A percentile compares a stretch with the other conserved stretches of the same genome.
phyloP scores from a whole-genome alignment of 1,139 yeast genomes.

The Yamadazyma triangularis region DNA sequence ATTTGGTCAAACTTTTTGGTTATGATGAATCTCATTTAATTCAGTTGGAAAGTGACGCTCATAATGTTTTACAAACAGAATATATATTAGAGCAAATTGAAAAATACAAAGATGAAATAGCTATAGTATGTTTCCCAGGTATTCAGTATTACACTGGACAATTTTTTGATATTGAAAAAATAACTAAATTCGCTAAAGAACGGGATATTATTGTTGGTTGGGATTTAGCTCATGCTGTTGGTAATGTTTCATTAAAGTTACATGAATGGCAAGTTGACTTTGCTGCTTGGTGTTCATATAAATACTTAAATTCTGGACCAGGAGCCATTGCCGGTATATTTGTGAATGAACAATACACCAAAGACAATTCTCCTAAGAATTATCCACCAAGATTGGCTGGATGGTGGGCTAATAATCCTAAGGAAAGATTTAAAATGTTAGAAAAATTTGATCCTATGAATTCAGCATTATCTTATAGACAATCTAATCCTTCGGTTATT shows the following conservation, averaged over 20 bases:
- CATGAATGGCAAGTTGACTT: conserved; percentile 92
- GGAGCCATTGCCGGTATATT: conserved; percentile 87
- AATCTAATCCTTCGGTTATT: conserved; percentile 88
- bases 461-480: conserved; percentile 83
- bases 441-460: conserved; percentile 74
- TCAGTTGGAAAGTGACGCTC: conserved; percentile 54
- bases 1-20: conserved; percentile 65
- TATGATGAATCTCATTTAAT: conserved; percentile 56
- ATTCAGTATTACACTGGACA: conserved; percentile 94
- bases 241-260: conserved; percentile 69
- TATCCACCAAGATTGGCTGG: conserved; percentile 77
- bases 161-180: conserved; percentile 62
- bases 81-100: conserved; percentile 58
- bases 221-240: conserved; percentile 95
- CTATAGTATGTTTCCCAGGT: conserved; percentile 79
- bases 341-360: conserved; percentile 55
- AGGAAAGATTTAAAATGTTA: conserved; percentile 71
- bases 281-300: conserved; percentile 93
- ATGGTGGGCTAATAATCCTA: conserved; percentile 91
- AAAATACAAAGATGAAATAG: conserved; percentile 57
- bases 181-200: conserved; percentile 53
- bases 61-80: conserved; percentile 58
- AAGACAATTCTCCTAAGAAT: conserved; percentile 23
- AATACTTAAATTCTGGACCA: conserved; percentile 88
- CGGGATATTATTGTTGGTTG: conserved; percentile 71